Evolutionary conservation across 345 rosid genomes (phyloP), one percentile per base, ranked within the genome.

Genomic region (Acer negundo): DNA sequence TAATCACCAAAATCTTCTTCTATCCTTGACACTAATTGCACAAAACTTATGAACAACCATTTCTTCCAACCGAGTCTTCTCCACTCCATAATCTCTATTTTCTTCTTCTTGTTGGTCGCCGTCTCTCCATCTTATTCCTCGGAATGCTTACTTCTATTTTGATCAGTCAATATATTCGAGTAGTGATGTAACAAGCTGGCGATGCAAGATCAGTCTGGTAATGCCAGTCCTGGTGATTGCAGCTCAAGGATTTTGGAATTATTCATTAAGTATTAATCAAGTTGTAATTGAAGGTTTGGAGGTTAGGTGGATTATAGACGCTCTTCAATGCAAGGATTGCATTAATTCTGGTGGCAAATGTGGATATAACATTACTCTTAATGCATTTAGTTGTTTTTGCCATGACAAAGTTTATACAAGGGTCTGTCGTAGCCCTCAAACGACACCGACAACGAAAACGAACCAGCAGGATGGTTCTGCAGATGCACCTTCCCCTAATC

Each of bases 211-310:
- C 64, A 46, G 42, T 24, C 7, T 79, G 26, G 0, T 4, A 69
- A 13, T 73, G 1, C 77, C 77, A 23, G 69, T 73, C 3, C 3
- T 79, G 77, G 28, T 1, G 47, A 15, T 10, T 26, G 13, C 72
- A 38, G 64, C 72, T 65, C 28, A 49, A 55, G 13, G 64, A 23
- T 62, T 69, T 20, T 16, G 8, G 7, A 64, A 40, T 12, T 0
- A 15, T 4, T 55, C 5, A 3, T 6, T 26, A 20, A 42, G 1
- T 5, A 26, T 62, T 11, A 12, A 62, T 0, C 15, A 68, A 53
- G 79, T 51, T 12, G 26, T 83, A 9, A 61, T 26, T 10, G 28
- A 59, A 22, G 86, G 82, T 3, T 83, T 83, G 19, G 86, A 80
- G 61, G 74, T 83, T 62, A 38, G 2, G 26, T 83, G 81, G 80